Evolutionary conservation across 1,284 basidiomycete genomes (phyloP), one percentile per base, ranked within the genome.

Genomic region (Trametes hirsuta): DNA sequence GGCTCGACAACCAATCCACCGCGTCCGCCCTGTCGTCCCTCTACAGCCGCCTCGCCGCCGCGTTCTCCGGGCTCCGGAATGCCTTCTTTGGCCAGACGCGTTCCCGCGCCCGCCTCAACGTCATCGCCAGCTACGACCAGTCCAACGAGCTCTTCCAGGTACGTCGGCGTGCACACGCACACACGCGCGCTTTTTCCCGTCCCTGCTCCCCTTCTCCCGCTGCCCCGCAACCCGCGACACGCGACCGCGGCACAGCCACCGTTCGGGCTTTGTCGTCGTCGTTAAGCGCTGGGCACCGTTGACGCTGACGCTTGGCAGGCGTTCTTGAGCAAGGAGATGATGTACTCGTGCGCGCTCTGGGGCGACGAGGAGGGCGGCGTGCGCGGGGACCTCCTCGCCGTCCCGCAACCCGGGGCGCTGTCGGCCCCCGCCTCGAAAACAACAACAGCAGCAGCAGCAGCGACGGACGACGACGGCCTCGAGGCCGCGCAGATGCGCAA

Each of bases 301-400:
- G 9, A 37, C 47, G 11, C 39, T 30, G 2, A n/a, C 39, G 12
- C 15, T 30, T 8, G 30, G 14, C 39, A 90, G 83, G 87, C 91
- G 10, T 95, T 96, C 79, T 78, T 96, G 22, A 90, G 88, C 66
- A 79, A 82, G 53, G 94, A 96, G 74, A 96, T 97, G 94, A 95
- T 94, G 83, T 96, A 96, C 75, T 94, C 91, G 0, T 95, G 91
- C 70, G 93, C 85, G 2, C 82, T 95, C 49, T 95, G 91, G 86
- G 79, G 77, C 51, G 84, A 89, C 42, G 80, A 82, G 8, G 91
- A 94, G 72, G 85, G 86, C 61, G 88, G 87, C 47, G 81, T 89
- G 57, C 81, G 84, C 48, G 90, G 89, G 1, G 90, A 91, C 59
- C 59, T 76, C 9, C 12, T 47, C 4, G 53, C 60, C n/a, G 52